phyloP scores from a whole-genome alignment of 805 yeast species.

The Lachancea meyersii region DNA sequence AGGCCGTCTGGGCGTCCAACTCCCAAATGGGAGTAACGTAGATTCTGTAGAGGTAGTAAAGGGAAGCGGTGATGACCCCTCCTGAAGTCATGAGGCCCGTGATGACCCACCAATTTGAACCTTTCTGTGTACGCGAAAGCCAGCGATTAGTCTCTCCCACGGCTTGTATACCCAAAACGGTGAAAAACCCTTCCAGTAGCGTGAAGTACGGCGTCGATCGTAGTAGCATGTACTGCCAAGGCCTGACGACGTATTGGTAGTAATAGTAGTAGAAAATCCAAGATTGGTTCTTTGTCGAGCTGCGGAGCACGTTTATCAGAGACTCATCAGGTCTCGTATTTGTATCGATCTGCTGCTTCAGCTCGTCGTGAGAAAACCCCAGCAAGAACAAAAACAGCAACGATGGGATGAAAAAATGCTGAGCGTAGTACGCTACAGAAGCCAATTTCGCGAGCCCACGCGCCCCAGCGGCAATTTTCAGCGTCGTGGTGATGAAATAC shows the following conservation, averaged over 20 bases:
- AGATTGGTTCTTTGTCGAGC: constrained; percentile 14
- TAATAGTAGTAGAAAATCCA: constrained; percentile 31
- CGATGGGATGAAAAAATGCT: constrained; percentile 78
- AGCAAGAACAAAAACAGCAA: constrained; percentile 63
- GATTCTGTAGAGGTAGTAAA: constrained; percentile 75
- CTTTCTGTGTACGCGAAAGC: constrained; percentile 40
- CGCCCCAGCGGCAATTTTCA: constrained; percentile 46
- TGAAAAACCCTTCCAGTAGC: constrained; percentile 86
- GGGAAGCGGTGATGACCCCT: constrained; percentile 63
- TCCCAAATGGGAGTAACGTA: constrained; percentile 71
- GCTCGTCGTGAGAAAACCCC: constrained; percentile 39
- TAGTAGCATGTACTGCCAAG: constrained; percentile 67
- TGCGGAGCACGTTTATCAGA: constrained; percentile 11
- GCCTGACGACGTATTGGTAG: constrained; percentile 39
- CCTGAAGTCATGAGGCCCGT: constrained; percentile 67
- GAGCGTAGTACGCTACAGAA: constrained; percentile 60
- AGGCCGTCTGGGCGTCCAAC: constrained; percentile 66
- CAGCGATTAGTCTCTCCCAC: constrained; percentile 76
- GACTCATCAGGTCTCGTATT: constrained; percentile 23
- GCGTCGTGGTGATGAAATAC: constrained; percentile 67
- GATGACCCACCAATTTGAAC: constrained; percentile 75
- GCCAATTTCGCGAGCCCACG: constrained; percentile 25
- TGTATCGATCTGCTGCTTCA: constrained; percentile 18
- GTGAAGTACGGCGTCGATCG: constrained; percentile 89
- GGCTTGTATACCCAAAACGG: constrained; percentile 86